phyloP scores from a whole-genome alignment of 257 asterid species.

The Ophiorrhiza pumila region DNA sequence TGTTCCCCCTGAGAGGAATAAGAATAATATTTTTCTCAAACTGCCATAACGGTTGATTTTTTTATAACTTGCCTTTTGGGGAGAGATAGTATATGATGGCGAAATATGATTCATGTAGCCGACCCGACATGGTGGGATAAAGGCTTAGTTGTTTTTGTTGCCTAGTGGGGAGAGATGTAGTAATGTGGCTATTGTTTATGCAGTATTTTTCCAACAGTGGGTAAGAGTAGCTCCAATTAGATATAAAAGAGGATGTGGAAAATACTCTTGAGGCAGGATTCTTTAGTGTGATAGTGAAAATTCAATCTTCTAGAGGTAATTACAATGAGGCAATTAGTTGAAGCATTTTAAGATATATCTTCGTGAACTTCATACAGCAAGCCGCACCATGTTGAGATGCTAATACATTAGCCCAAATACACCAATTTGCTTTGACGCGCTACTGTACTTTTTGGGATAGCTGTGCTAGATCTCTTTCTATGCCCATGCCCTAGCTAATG shows the following conservation, averaged over 20 bases:
- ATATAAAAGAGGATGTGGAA: background rate
- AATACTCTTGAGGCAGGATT: background rate
- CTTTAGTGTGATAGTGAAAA: background rate
- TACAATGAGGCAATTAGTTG: background rate
- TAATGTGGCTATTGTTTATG: background rate
- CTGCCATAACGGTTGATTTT: background rate
- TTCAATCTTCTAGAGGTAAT: too few species aligned
- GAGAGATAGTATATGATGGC: too few species aligned
- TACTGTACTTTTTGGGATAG: background rate
- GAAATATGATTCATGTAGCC: too few species aligned
- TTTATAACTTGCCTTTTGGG: background rate
- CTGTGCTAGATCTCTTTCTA: background rate
- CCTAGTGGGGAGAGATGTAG: background rate
- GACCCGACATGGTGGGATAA: too few species aligned
- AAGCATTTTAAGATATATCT: background rate
- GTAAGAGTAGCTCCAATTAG: background rate
- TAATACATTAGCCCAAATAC: background rate
- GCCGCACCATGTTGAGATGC: background rate
- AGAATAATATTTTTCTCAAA: too few species aligned
- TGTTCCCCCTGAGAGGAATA: background rate
- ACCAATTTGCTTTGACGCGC: background rate
- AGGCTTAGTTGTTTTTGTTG: too few species aligned
- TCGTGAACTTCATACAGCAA: background rate
- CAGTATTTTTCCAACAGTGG: background rate
- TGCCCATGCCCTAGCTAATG: background rate